Conservation (phyloP, 129 eudicot species). For the Lactuca sativa region DNA sequence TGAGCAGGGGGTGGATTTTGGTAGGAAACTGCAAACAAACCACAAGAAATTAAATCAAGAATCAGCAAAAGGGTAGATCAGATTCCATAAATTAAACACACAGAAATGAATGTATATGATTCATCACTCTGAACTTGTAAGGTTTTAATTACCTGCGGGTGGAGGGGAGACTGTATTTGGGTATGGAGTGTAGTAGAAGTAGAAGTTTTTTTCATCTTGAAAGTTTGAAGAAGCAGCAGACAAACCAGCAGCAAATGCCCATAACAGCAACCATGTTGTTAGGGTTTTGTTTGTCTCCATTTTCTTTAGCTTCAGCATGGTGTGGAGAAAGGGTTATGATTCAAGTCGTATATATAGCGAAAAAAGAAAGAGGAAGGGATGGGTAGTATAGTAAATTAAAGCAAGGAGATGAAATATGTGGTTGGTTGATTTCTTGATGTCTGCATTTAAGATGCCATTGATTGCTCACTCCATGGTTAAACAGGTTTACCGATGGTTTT, state of each 20-base stretch:
- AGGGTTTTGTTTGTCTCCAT: slow-evolving; percentile 30
- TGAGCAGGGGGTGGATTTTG: slow-evolving; percentile 17
- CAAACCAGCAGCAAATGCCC: slow-evolving; percentile 31
- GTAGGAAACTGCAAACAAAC: slow-evolving; percentile 16
- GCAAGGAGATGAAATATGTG: slow-evolving; percentile 13
- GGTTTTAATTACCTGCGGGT: slow-evolving; percentile 19
- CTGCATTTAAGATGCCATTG: slow-evolving; percentile 31
- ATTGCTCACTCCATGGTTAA: slow-evolving; percentile 25
- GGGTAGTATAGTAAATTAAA: slow-evolving; percentile 30
- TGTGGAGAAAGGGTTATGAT: slow-evolving; percentile 18
- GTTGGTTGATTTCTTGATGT: slow-evolving; percentile 32
- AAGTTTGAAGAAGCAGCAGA: slow-evolving; percentile 24
- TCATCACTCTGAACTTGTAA: background rate
- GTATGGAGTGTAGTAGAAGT: slow-evolving; percentile 28
- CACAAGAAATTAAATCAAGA: slow-evolving; percentile 9
- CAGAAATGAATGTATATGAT: background rate
- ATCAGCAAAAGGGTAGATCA: slow-evolving; percentile 9
- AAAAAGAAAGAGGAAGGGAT: slow-evolving; percentile 10
- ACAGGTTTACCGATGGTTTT: slow-evolving; percentile 14
- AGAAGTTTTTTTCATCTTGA: slow-evolving; percentile 29
- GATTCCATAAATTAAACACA: background rate
- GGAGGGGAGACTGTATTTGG: slow-evolving; percentile 19
- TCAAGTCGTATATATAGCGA: slow-evolving; percentile 30
- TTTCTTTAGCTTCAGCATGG: slow-evolving; percentile 5
- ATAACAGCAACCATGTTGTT: slow-evolving; percentile 20